phyloP scores from a whole-genome alignment of 176 grass and related monocot species.

The Alopecurus myosuroides region DNA sequence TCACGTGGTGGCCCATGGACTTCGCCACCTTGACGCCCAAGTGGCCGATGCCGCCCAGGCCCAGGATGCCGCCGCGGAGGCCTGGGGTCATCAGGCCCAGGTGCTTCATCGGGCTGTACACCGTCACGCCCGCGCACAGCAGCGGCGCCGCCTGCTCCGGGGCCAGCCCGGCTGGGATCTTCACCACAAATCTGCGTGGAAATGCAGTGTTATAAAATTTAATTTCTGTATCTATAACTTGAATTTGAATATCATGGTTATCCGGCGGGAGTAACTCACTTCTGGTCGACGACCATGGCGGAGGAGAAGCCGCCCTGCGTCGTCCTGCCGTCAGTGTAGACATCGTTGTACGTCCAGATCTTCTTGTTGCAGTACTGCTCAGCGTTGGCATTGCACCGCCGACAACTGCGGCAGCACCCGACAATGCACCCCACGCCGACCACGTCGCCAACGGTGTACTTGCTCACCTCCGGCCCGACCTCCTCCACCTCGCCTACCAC shows the following conservation, averaged over 20 bases:
- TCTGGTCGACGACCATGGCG: slow-evolving; percentile 85
- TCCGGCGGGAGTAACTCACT: slow-evolving; percentile 28
- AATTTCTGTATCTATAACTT: no score
- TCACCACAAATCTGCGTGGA: slow-evolving; percentile 62
- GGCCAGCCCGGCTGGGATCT: slow-evolving; percentile 60
- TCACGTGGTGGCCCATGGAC: slow-evolving; percentile 88
- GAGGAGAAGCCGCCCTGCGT: slow-evolving; percentile 89
- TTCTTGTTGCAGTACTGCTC: slow-evolving; percentile 97
- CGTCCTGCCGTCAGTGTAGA: slow-evolving; percentile 75
- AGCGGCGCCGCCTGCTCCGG: slow-evolving; percentile 84
- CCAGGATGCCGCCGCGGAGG: slow-evolving; percentile 64
- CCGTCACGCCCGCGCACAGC: slow-evolving; percentile 82
- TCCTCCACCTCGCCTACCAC: slow-evolving; percentile 87
- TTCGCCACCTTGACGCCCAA: slow-evolving; percentile 92
- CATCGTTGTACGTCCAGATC: slow-evolving; percentile 93
- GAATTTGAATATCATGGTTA: background rate
- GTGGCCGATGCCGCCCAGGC: slow-evolving; percentile 88
- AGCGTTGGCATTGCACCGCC: slow-evolving; percentile 62
- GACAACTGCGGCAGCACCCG: slow-evolving; percentile 69
- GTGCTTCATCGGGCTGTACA: slow-evolving; percentile 93
- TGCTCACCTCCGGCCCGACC: slow-evolving; percentile 61
- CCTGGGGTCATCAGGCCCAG: slow-evolving; percentile 51
- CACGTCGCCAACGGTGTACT: slow-evolving; percentile 45
- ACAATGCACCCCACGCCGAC: slow-evolving; percentile 74
- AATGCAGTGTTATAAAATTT: no score